A percentile compares a stretch with the other conserved stretches of the same genome.
Conservation (phyloP, 108 stramenopile genomes). For the Seminavis robusta region DNA sequence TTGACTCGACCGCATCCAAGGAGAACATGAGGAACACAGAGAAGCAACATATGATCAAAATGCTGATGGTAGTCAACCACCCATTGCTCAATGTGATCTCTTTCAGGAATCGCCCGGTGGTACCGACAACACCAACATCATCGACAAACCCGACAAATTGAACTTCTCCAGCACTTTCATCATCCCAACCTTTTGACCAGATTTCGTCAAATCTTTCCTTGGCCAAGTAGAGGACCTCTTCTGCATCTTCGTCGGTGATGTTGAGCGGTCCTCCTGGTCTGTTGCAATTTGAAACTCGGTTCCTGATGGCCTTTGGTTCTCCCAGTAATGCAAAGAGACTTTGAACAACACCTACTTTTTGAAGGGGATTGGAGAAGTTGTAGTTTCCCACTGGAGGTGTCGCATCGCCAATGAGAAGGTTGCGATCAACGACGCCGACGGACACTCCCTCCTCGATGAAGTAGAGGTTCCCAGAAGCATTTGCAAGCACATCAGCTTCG, state of each 20-base stretch:
- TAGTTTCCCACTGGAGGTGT: conserved; percentile 15
- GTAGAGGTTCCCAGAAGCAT: conserved; percentile 33
- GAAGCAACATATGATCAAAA: conserved; percentile 32
- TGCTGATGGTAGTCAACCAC: conserved; percentile 20
- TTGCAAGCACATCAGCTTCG: conserved; percentile 14
- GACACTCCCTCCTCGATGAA: conserved; percentile 38
- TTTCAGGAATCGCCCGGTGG: conserved; percentile 30
- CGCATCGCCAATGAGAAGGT: conserved; percentile 29
- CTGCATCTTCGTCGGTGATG: conserved; percentile 33
- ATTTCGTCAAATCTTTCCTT: conserved; percentile 32
- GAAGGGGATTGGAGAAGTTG: conserved; percentile 14
- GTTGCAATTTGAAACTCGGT: conserved; percentile 41
- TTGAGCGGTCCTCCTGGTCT: conserved; percentile 27
- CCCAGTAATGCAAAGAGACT: conserved; percentile 17
- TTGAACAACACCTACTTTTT: conserved; percentile 28
- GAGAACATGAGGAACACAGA: conserved; percentile 31
- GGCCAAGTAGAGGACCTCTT: conserved; percentile 30
- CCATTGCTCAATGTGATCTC: conserved; percentile 38
- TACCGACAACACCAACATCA: conserved; percentile 30
- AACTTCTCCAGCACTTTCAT: conserved; percentile 25
- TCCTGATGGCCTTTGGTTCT: conserved; percentile 26
- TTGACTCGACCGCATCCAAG: conserved; percentile 30
- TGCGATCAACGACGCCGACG: conserved; percentile 23
- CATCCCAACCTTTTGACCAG: conserved; percentile 39
- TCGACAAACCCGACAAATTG: conserved; percentile 37